These are phyloP conservation scores for Cercospora janseana DNA, from an alignment of 2,329 filamentous ascomycete genomes.

Conservation along the genomic window DNA sequence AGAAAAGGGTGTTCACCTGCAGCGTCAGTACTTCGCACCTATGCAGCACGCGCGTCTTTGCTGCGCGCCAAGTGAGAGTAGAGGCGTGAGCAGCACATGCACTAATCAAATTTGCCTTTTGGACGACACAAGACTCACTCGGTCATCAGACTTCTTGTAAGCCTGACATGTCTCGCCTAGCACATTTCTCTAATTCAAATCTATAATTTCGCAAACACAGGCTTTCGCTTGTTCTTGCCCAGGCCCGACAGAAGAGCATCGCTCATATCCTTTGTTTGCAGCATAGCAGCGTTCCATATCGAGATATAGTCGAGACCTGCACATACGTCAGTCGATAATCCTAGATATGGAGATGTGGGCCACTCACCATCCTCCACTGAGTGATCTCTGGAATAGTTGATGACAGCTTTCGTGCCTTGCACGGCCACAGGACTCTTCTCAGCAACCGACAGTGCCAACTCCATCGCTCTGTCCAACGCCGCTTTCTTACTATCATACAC, in stretches of 20 bases:
- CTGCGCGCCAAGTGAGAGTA: too few species aligned
- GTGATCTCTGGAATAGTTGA: slow-evolving; percentile 79
- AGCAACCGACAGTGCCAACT: slow-evolving; percentile 65
- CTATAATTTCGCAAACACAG: slow-evolving; percentile 29
- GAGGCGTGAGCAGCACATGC: too few species aligned
- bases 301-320: slow-evolving; percentile 26
- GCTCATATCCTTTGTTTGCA: slow-evolving; percentile 29
- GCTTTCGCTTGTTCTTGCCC: slow-evolving; percentile 26
- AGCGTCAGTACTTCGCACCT: too few species aligned
- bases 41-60: too few species aligned
- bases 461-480: slow-evolving; percentile 58
- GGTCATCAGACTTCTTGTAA: too few species aligned
- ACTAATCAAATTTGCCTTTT: too few species aligned
- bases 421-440: slow-evolving; percentile 87
- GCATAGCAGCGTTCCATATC: slow-evolving; percentile 31
- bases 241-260: slow-evolving; percentile 24
- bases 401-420: slow-evolving; percentile 79
- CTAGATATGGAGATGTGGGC: slow-evolving; percentile 47
- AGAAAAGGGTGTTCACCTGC: too few species aligned
- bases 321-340: slow-evolving; percentile 51
- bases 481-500: slow-evolving; percentile 63
- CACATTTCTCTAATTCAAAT: too few species aligned
- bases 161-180: too few species aligned
- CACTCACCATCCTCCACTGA: slow-evolving; percentile 61
- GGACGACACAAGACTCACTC: too few species aligned